Conservation (phyloP, 164 flowering plant species). For the Vitis rotundifolia region DNA sequence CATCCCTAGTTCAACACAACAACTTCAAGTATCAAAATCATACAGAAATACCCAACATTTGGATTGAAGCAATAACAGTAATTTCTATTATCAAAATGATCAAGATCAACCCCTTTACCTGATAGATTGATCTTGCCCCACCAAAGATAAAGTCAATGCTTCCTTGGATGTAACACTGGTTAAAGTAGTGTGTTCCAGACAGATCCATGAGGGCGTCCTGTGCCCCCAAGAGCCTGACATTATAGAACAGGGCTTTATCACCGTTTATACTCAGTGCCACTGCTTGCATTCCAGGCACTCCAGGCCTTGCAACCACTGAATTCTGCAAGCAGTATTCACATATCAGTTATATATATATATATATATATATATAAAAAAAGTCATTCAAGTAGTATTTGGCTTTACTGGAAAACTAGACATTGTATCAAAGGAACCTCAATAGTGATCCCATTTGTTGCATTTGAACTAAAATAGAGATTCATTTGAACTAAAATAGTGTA, state of each 20-base stretch:
- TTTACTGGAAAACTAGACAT: not conserved
- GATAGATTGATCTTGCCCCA: conserved; percentile 59
- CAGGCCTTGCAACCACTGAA: conserved; percentile 54
- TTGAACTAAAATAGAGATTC: too few relatives aligned
- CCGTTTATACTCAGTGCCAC: conserved; percentile 83
- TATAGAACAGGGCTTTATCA: too few relatives aligned
- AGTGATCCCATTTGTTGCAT: too few relatives aligned
- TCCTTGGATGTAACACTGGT: conserved; percentile 63
- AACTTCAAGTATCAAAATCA: conserved; percentile 5
- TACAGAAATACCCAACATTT: not conserved
- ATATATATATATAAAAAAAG: too few relatives aligned
- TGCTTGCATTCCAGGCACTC: conserved; percentile 67
- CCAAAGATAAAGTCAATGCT: conserved; percentile 87
- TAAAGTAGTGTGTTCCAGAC: conserved; percentile 74
- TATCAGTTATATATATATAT: too few relatives aligned
- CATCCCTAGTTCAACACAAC: conserved; percentile 43
- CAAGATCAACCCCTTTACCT: conserved; percentile 38
- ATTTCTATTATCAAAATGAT: not conserved
- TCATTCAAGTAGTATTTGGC: too few relatives aligned
- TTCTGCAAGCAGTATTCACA: conserved; percentile 75
- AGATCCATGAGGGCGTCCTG: too few relatives aligned
- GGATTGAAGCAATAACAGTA: too few relatives aligned
- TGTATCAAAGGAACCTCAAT: too few relatives aligned
- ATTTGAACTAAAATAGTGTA: too few relatives aligned
- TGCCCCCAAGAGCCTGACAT: too few relatives aligned